Evolutionary conservation across 176 grass and related monocot species (phyloP).

Genomic region (Leersia perrieri): DNA sequence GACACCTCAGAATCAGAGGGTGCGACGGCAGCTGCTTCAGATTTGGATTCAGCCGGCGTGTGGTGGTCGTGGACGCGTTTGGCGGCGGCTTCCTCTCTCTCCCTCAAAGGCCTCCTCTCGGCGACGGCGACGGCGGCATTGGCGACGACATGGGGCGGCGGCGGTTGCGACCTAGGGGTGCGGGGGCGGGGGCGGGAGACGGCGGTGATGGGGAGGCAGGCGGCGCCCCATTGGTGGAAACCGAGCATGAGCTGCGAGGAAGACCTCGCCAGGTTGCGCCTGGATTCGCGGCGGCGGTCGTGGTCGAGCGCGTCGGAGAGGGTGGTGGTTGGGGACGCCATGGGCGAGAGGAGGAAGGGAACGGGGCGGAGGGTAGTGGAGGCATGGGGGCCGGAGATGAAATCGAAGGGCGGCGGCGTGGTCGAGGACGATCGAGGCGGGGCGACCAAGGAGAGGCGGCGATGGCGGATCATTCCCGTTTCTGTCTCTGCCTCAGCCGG

Average conservation of each 20-base stretch:
- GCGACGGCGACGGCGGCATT: not conserved
- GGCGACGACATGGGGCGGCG: not conserved
- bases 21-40: not conserved
- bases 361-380: not conserved
- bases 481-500: no score
- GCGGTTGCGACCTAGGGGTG: not conserved
- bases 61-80: not conserved
- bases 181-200: not conserved
- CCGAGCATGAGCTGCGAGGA: constrained; percentile 6
- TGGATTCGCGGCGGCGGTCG: constrained; percentile 24
- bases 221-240: constrained; percentile 19
- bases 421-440: no score
- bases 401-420: not conserved
- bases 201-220: constrained; percentile 4
- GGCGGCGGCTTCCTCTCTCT: constrained; percentile 37
- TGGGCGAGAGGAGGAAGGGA: not conserved
- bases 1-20: not conserved
- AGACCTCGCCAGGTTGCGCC: not conserved
- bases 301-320: constrained; percentile 28
- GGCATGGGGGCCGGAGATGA: not conserved
- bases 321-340: not conserved
- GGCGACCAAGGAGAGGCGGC: not conserved
- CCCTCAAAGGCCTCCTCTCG: constrained; percentile 60
- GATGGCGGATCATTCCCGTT: no score
- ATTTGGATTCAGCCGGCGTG: constrained; percentile 8